Conservation (phyloP, 2,329 filamentous ascomycete genomes). For the Cladophialophora carrionii region DNA sequence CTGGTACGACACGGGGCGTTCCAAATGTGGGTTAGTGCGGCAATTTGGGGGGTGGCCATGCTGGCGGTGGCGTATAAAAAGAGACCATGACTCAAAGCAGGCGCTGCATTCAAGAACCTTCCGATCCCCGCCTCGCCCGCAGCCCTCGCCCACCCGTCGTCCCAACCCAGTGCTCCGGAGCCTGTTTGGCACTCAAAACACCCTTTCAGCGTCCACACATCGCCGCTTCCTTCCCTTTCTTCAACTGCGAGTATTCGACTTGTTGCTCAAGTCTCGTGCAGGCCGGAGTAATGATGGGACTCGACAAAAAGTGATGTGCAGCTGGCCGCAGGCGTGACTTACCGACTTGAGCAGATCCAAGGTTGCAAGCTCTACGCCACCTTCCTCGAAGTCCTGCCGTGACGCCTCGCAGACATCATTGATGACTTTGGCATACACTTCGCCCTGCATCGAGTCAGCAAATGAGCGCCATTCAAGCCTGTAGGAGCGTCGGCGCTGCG, state of each 20-base stretch:
- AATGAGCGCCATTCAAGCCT: not conserved
- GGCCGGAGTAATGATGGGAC: conserved; percentile 9
- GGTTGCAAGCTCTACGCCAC: conserved; percentile 83
- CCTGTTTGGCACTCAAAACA: not conserved
- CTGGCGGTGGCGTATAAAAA: conserved; percentile 37
- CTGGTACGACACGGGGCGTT: conserved; percentile 4
- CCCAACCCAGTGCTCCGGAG: conserved; percentile 9
- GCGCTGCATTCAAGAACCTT: conserved; percentile 35
- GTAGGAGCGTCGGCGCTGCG: not conserved
- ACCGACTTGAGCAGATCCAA: conserved; percentile 87
- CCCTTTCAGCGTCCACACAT: not conserved
- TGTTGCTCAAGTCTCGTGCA: not conserved
- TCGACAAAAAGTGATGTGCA: conserved; percentile 17
- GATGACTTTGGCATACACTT: conserved; percentile 87
- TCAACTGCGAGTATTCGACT: not conserved
- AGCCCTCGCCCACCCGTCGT: conserved; percentile 25
- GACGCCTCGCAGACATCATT: conserved; percentile 90
- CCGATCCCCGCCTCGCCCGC: conserved; percentile 33
- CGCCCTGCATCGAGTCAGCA: conserved; percentile 56
- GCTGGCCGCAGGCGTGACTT: conserved; percentile 48
- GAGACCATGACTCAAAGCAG: conserved; percentile 36
- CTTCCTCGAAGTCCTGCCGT: conserved; percentile 94
- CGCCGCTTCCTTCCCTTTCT: not conserved
- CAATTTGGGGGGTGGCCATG: conserved; percentile 5
- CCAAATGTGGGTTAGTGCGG: conserved; percentile 30